phyloP scores from a whole-genome alignment of 257 asterid genomes.

The Rubia yunnanensis region DNA sequence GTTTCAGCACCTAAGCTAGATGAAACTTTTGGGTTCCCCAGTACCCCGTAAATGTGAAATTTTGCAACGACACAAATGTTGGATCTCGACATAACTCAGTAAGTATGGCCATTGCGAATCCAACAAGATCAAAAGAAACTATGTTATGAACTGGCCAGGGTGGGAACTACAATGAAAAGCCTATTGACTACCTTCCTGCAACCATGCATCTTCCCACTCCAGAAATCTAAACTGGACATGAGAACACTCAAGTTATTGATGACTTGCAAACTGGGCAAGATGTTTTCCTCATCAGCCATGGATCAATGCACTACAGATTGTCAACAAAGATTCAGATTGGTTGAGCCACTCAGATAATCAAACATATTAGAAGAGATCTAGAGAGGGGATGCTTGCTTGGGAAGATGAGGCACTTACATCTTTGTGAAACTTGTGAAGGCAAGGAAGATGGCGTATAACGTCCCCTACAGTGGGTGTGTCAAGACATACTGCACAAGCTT shows the following conservation, averaged over 20 bases:
- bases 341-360: background rate
- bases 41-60: background rate
- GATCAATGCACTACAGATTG: slow-evolving; percentile 74
- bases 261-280: slow-evolving; percentile 90
- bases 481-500: slow-evolving; percentile 80
- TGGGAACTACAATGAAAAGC: background rate
- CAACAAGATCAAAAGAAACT: background rate
- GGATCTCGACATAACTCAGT: background rate
- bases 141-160: background rate
- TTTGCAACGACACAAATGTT: background rate
- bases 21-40: background rate
- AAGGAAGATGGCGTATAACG: slow-evolving; percentile 79
- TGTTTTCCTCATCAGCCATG: slow-evolving; percentile 80
- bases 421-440: slow-evolving; percentile 95
- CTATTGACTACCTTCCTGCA: background rate
- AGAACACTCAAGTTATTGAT: slow-evolving; percentile 41
- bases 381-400: background rate
- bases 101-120: background rate
- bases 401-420: slow-evolving; percentile 39
- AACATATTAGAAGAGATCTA: background rate
- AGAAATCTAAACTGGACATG: background rate
- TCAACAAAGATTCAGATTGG: slow-evolving; percentile 6
- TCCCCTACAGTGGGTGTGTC: slow-evolving; percentile 76
- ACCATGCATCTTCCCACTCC: background rate
- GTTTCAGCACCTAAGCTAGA: background rate